These are phyloP conservation scores for Sonneratia alba DNA, from an alignment of 345 rosid genomes.

Conservation along the genomic window DNA sequence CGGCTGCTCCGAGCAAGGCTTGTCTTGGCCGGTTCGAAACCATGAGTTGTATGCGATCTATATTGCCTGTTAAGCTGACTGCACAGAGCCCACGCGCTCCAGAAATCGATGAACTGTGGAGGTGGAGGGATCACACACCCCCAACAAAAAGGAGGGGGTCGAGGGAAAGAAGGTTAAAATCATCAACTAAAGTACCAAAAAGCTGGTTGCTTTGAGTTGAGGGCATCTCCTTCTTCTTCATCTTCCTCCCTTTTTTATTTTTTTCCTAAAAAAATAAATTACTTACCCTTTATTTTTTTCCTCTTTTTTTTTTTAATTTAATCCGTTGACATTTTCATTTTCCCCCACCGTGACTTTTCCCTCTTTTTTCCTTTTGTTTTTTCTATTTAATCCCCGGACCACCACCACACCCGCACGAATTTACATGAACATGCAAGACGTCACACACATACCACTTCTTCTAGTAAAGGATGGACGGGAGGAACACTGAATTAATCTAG, in stretches of 20 bases:
- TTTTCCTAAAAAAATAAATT: no score
- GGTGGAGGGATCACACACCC: background rate
- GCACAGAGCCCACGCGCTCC: background rate
- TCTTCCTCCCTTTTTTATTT: background rate
- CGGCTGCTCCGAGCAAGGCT: no score
- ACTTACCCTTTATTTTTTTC: no score
- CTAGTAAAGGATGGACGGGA: no score
- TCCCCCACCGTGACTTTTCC: background rate
- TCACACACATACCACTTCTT: background rate
- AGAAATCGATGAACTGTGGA: background rate
- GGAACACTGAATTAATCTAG: no score
- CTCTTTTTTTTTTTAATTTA: background rate
- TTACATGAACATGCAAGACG: background rate
- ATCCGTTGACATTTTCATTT: conserved; percentile 3
- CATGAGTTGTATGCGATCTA: background rate
- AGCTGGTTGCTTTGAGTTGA: conserved; percentile 1
- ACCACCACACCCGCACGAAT: conserved; percentile 2
- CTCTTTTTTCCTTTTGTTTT: background rate
- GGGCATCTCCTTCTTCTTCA: background rate
- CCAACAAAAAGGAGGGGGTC: background rate
- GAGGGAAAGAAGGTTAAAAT: background rate
- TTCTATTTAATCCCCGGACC: background rate
- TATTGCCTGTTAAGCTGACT: background rate
- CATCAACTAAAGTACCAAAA: background rate
- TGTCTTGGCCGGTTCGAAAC: background rate